phyloP scores from a whole-genome alignment of 2,329 filamentous ascomycete species.

The Apiospora phragmitis region DNA sequence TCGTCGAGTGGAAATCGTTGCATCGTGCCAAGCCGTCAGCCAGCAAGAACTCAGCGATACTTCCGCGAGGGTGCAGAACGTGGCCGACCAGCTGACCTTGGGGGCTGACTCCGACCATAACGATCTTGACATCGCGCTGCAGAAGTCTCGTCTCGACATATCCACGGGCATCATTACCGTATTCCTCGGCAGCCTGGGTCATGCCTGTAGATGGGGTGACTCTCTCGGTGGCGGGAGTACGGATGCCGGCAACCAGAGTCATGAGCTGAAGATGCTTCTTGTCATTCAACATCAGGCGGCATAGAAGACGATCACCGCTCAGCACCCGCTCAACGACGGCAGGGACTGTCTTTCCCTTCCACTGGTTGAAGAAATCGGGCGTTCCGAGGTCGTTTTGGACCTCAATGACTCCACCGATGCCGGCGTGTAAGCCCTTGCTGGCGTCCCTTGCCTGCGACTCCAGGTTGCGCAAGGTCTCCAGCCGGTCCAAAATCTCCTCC shows the following conservation, averaged over 20 bases:
- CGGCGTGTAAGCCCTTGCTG: conserved; percentile 78
- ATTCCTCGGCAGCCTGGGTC: conserved; percentile 83
- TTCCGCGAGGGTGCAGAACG: conserved; percentile 85
- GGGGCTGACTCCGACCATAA: conserved; percentile 82
- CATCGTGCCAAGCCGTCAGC: conserved; percentile 88
- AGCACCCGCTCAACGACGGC: conserved; percentile 89
- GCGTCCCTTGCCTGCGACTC: conserved; percentile 79
- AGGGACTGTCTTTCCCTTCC: conserved; percentile 84
- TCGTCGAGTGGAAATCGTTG: conserved; percentile 92
- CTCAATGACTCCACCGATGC: conserved; percentile 66
- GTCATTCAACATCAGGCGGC: conserved; percentile 77
- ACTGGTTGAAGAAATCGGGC: conserved; percentile 75
- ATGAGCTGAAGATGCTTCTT: conserved; percentile 88
- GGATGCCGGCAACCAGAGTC: conserved; percentile 84
- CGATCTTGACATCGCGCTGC: conserved; percentile 81
- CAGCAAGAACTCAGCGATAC: conserved; percentile 88
- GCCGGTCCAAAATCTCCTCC: conserved; percentile 67
- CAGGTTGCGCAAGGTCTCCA: conserved; percentile 76
- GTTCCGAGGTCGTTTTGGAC: conserved; percentile 80
- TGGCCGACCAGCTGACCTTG: conserved; percentile 90
- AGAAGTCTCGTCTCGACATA: conserved; percentile 86
- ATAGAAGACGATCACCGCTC: conserved; percentile 85
- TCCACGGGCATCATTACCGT: conserved; percentile 81
- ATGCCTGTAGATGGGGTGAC: conserved; percentile 76
- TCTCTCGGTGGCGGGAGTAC: conserved; percentile 86